phyloP scores from a whole-genome alignment of 164 flowering plant genomes.

The Sedum album region DNA sequence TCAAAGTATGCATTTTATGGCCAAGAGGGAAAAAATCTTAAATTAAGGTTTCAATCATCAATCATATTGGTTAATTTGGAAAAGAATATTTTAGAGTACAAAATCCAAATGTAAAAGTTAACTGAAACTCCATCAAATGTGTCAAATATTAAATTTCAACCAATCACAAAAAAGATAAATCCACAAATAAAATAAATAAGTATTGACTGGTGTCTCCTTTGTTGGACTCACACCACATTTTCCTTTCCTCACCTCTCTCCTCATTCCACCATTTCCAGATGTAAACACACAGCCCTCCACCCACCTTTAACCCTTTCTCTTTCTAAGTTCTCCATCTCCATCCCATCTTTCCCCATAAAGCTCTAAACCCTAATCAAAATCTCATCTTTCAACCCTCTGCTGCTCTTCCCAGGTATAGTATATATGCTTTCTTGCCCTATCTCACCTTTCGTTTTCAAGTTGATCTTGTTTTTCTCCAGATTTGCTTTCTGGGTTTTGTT shows the following conservation, averaged over 20 bases:
- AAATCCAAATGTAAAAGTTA: background rate
- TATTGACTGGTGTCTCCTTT: background rate
- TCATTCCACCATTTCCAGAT: background rate
- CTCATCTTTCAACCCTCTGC: background rate
- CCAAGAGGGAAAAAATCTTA: too few relatives aligned
- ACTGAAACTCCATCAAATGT: background rate
- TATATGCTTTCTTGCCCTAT: background rate
- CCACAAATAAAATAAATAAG: background rate
- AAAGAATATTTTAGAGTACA: background rate
- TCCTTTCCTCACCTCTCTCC: background rate
- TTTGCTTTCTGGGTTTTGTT: constrained; percentile 1
- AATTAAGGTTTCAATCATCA: too few relatives aligned
- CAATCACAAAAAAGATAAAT: background rate
- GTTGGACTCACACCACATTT: background rate
- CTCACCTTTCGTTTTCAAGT: background rate
- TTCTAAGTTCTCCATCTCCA: background rate
- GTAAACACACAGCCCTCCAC: background rate
- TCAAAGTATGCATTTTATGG: too few relatives aligned
- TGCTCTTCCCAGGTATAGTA: background rate
- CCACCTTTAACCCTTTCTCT: background rate
- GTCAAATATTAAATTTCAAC: background rate
- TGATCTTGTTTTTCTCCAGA: background rate
- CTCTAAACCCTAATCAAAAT: background rate
- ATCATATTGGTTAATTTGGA: too few relatives aligned
- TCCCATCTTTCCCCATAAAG: background rate